Evolutionary conservation across 768 basidiomycete genomes (phyloP).

Genomic region (Exidia glandulosa): DNA sequence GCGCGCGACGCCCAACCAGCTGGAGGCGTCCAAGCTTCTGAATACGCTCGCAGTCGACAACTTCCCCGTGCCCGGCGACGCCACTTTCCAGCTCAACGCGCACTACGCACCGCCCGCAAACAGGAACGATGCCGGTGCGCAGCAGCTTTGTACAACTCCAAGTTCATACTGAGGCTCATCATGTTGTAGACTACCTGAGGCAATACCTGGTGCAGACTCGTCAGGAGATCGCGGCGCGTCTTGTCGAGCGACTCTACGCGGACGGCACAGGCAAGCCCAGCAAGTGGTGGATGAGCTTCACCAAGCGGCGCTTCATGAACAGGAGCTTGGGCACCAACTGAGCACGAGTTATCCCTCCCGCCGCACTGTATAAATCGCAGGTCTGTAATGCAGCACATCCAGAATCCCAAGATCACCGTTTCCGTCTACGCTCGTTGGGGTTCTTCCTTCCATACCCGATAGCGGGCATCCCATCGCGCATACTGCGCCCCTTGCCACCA

Average conservation of each 20-base stretch:
- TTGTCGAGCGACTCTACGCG: constrained; percentile 83
- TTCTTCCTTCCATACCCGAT: constrained; percentile 85
- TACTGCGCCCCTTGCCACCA: constrained; percentile 59
- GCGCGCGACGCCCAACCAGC: constrained; percentile 57
- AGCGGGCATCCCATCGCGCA: constrained; percentile 55
- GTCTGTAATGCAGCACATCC: not conserved
- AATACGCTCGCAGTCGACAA: constrained; percentile 90
- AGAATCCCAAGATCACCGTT: not conserved
- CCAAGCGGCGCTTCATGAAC: constrained; percentile 94
- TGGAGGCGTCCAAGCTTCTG: constrained; percentile 77
- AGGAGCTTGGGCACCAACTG: constrained; percentile 61
- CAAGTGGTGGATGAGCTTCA: constrained; percentile 99
- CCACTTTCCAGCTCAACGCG: constrained; percentile 84
- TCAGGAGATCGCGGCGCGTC: constrained; percentile 78
- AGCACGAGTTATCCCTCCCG: not conserved
- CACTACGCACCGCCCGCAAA: constrained; percentile 76
- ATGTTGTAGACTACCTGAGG: constrained; percentile 66
- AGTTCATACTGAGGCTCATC: no score
- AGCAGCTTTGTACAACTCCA: not conserved
- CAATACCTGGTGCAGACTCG: constrained; percentile 88
- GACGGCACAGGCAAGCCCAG: constrained; percentile 91
- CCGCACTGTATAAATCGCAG: not conserved
- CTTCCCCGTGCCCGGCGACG: constrained; percentile 92
- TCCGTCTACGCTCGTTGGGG: constrained; percentile 63
- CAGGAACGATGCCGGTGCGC: constrained; percentile 70